A percentile compares a stretch with the other conserved stretches of the same genome.
Evolutionary conservation across 371 early-diverging fungal species (phyloP).

Genomic region (Lichtheimia corymbifera): DNA sequence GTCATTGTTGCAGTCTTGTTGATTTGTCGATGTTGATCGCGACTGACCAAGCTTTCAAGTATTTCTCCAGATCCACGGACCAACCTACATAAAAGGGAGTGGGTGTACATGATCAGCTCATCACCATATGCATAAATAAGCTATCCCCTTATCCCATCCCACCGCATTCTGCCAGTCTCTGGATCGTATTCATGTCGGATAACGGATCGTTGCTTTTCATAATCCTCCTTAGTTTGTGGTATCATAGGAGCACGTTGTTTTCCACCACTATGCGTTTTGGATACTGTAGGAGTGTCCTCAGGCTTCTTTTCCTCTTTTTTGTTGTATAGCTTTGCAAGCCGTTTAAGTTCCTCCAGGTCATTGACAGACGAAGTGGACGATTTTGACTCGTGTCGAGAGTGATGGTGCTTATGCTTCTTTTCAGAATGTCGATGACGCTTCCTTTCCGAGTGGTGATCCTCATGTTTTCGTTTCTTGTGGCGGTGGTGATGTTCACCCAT

Average conservation of each 20-base stretch:
- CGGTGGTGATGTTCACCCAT: no score
- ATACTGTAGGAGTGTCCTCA: no score
- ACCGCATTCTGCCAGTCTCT: conserved; percentile 50
- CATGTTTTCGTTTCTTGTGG: no score
- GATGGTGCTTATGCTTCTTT: no score
- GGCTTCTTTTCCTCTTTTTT: no score
- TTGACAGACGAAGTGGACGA: no score
- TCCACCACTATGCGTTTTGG: no score
- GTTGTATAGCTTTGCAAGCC: no score
- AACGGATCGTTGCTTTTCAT: conserved; percentile 34
- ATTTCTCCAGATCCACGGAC: conserved; percentile 53
- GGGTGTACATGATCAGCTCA: neutral
- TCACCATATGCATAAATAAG: neutral
- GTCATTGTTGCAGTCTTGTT: conserved; percentile 35
- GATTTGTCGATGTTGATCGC: conserved; percentile 42
- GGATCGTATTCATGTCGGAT: conserved; percentile 46
- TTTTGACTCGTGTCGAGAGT: no score
- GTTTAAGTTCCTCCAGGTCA: no score
- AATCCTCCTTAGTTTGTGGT: conserved; percentile 45
- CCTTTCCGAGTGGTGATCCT: no score
- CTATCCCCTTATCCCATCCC: neutral
- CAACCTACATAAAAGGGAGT: conserved; percentile 20
- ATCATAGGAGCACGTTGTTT: conserved; percentile 15
- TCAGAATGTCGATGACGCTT: no score
- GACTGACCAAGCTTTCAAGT: conserved; percentile 44